Evolutionary conservation across 2,329 filamentous ascomycete species (phyloP).

Genomic region (Penicillium oxalicum): DNA sequence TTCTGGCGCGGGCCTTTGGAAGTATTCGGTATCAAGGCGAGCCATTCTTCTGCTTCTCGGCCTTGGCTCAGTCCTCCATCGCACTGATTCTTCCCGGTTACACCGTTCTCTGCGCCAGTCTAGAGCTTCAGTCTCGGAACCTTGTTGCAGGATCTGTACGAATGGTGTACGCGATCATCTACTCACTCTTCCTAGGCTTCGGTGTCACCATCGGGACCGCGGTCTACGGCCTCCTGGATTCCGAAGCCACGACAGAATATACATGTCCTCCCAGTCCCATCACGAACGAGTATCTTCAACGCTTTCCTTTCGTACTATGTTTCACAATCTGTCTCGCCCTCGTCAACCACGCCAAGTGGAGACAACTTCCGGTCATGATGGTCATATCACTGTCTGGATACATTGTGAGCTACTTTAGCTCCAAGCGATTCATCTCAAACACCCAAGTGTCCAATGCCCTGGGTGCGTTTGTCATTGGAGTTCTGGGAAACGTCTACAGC

Average conservation of each 20-base stretch:
- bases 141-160: conserved; percentile 66
- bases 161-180: conserved; percentile 69
- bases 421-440: conserved; percentile 60
- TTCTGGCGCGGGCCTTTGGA: conserved; percentile 62
- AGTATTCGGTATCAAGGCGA: conserved; percentile 47
- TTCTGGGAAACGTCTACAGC: conserved; percentile 73
- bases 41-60: conserved; percentile 62
- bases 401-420: conserved; percentile 67
- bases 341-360: conserved; percentile 77
- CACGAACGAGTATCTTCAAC: conserved; percentile 41
- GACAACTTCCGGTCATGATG: conserved; percentile 70
- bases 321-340: conserved; percentile 67
- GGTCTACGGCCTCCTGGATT: conserved; percentile 58
- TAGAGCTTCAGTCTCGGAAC: conserved; percentile 64
- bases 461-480: conserved; percentile 68
- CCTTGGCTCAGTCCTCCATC: conserved; percentile 66
- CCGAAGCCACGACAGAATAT: conserved; percentile 46
- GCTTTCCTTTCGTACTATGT: conserved; percentile 69
- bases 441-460: conserved; percentile 72
- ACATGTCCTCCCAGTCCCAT: conserved; percentile 47
- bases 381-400: conserved; percentile 68
- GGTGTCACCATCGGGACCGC: conserved; percentile 63
- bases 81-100: conserved; percentile 68
- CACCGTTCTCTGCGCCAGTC: conserved; percentile 53
- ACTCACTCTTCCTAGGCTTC: conserved; percentile 66